These are phyloP conservation scores for Xylaria flabelliformis DNA, from an alignment of 495 filamentous ascomycete species.

Conservation along the genomic window DNA sequence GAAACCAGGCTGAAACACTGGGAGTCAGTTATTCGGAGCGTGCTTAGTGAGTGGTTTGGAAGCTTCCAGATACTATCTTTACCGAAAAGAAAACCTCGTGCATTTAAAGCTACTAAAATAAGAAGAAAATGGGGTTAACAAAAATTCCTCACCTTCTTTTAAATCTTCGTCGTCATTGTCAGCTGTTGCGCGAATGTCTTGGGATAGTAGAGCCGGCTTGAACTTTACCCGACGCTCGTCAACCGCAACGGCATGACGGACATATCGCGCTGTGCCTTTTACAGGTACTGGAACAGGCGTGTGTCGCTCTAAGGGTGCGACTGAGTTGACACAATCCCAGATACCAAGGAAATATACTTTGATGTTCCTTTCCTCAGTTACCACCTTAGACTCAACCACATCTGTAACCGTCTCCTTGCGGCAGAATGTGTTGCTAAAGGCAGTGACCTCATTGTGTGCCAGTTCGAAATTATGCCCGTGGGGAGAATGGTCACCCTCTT, in stretches of 20 bases:
- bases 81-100: background rate
- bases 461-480: constrained; percentile 32
- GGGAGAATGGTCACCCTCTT: constrained; percentile 35
- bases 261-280: constrained; percentile 39
- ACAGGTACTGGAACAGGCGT: constrained; percentile 54
- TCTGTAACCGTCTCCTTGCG: constrained; percentile 37
- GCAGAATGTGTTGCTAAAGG: constrained; percentile 52
- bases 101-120: background rate
- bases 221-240: constrained; percentile 58
- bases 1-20: constrained; percentile 30
- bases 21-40: background rate
- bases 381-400: constrained; percentile 24
- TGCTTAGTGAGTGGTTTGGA: background rate
- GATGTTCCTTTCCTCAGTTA: constrained; percentile 36
- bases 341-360: constrained; percentile 46
- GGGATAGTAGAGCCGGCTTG: constrained; percentile 39
- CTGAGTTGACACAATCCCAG: constrained; percentile 55
- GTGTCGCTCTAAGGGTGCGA: constrained; percentile 40
- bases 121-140: background rate
- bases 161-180: constrained; percentile 34
- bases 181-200: constrained; percentile 34
- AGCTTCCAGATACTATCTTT: background rate
- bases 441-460: constrained; percentile 43
- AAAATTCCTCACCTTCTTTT: constrained; percentile 30
- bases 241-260: constrained; percentile 54